These are phyloP conservation scores for Boletus sensibilis DNA, from an alignment of 768 basidiomycete species.

Conservation along the genomic window DNA sequence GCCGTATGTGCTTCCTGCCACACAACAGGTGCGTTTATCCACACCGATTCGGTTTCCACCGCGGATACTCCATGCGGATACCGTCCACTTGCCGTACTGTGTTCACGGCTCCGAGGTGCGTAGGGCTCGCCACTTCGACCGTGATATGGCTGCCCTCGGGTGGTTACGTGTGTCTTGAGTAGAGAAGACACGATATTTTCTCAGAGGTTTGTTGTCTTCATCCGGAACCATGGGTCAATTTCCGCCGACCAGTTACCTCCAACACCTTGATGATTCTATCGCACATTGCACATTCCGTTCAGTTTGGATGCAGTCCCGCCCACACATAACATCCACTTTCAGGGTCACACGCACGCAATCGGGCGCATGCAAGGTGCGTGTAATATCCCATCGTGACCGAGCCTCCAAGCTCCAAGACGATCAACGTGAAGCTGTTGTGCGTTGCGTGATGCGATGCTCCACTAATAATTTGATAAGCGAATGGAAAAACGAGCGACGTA, in stretches of 20 bases:
- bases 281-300: neutral
- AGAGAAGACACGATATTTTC: neutral
- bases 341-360: neutral
- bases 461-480: slow-evolving; percentile 19
- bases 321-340: neutral
- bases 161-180: neutral
- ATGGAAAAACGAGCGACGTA: neutral
- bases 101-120: neutral
- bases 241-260: neutral
- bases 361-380: neutral
- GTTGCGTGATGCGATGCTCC: neutral
- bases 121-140: neutral
- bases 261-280: neutral
- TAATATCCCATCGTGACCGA: neutral
- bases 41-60: neutral
- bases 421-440: neutral
- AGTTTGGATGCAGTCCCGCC: neutral
- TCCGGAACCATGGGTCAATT: neutral
- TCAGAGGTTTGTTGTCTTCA: neutral
- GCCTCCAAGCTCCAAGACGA: neutral
- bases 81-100: neutral
- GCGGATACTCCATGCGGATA: neutral
- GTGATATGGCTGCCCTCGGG: neutral
- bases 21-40: neutral
- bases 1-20: neutral